Base-by-base conservation (phyloP, 768 basidiomycete species). In the Kwoniella dendrophila region DNA sequence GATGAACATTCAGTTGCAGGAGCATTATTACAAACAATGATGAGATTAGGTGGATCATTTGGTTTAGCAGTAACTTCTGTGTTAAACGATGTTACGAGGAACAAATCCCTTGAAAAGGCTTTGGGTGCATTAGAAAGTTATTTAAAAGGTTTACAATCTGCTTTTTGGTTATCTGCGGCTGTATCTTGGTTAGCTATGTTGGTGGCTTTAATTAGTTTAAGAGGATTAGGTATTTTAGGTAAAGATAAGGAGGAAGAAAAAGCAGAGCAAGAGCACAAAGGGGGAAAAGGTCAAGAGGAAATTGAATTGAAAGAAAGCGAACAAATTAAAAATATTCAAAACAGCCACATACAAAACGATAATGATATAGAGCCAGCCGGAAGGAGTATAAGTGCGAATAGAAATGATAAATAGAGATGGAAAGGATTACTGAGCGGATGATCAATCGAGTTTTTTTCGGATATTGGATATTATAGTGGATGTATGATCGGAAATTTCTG, bases 111-210 rank as follows among this genome's bases (percentile, higher is more conserved):
- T 30, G 29, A 40, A 2, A 22, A 36, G 7, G 73, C 70, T 6
- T 8, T 50, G 10, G 43, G 53, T 10, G 45, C 47, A 4, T 27
- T 50, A 2, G 67, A 59, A 12, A 56, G 66, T 18, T 47, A 56
- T 33, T n/a, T 76, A n/a, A 50, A 69, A 14, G 69, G 75, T 0
- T n/a, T 76, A 10, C 68, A 70, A 18, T 70, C 67, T 11, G 67
- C 71, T 2, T 75, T 77, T 62, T 75, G 73, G 72, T 57, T 77
- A 16, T 68, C 69, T 18, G 72, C 73, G 6, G 72, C 64, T 12
- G 65, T 34, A 27, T 57, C 64, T 53, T 72, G 71, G 48, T 14
- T 40, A 2, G 69, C 67, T 16, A 34, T 72, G 29, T 18, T 62
- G 1, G 47, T 72, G 12, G 71, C 67, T 20, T 14, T 66, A n/a